A percentile compares a stretch with the other conserved stretches of the same genome.
Evolutionary conservation across 345 rosid genomes (phyloP).

Genomic region (Trapa incisa): DNA sequence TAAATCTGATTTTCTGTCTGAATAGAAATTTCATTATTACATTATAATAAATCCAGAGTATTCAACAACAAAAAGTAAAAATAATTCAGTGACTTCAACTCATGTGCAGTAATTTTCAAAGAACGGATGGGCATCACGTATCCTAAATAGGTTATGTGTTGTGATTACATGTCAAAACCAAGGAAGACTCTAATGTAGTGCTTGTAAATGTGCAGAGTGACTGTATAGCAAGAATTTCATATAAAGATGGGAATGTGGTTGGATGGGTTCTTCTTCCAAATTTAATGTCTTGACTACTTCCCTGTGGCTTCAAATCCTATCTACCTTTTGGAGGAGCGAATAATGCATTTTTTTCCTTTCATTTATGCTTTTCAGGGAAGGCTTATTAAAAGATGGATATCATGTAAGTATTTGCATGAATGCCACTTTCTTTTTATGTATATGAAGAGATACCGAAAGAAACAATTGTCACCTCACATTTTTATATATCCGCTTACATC

Average conservation of each 20-base stretch:
- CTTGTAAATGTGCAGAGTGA: constrained; percentile 43
- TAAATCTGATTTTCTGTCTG: neutral
- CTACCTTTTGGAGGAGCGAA: neutral
- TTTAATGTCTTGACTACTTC: constrained; percentile 40
- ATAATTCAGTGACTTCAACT: too few relatives aligned
- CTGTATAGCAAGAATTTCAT: constrained; percentile 88
- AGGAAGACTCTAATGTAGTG: neutral
- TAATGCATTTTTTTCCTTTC: neutral
- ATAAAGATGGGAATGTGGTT: constrained; percentile 39
- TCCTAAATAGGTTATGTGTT: neutral
- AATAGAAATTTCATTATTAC: neutral
- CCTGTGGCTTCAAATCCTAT: neutral
- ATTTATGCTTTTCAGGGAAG: constrained; percentile 26
- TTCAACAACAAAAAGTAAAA: neutral
- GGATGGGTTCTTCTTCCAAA: constrained; percentile 80
- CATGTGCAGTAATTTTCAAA: neutral
- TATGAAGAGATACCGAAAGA: neutral
- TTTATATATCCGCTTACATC: neutral
- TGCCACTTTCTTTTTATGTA: neutral
- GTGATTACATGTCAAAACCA: too few relatives aligned
- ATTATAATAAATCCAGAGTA: neutral
- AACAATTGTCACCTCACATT: neutral
- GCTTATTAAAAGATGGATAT: constrained; percentile 47
- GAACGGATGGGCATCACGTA: neutral
- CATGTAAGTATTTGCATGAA: constrained; percentile 26